Conservation (phyloP, 176 grass and related monocot species). For the Carex scoparia region DNA sequence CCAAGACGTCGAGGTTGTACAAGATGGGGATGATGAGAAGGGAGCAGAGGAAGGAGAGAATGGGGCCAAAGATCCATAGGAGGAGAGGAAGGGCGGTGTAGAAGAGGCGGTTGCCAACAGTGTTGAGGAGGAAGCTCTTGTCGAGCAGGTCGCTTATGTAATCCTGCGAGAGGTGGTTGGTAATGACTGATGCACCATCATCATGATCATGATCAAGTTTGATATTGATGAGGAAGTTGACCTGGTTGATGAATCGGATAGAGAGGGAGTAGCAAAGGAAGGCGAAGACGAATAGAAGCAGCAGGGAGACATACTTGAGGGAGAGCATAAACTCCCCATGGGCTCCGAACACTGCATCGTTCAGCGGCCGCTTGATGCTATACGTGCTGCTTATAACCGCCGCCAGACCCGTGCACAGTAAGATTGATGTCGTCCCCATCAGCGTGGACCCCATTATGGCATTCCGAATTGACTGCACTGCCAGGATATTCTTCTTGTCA, state of each 20-base stretch:
- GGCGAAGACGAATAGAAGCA: conserved; percentile 70
- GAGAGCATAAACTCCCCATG: conserved; percentile 95
- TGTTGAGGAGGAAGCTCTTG: conserved; percentile 52
- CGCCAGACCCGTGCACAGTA: conserved; percentile 87
- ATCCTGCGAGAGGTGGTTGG: conserved; percentile 4
- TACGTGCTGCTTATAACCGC: conserved; percentile 94
- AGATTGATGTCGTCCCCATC: conserved; percentile 84
- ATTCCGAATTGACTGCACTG: conserved; percentile 83
- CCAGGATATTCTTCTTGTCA: conserved; percentile 76
- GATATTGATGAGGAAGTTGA: conserved; percentile 87
- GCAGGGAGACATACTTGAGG: conserved; percentile 86
- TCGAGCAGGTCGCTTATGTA: conserved; percentile 55
- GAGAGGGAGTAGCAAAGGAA: conserved; percentile 89
- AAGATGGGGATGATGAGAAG: conserved; percentile 56
- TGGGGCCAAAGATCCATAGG: conserved; percentile 84
- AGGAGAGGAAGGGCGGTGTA: conserved; percentile 67
- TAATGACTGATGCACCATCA: background rate
- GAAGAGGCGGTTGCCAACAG: conserved; percentile 75
- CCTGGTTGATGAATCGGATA: conserved; percentile 83
- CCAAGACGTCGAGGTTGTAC: conserved; percentile 64
- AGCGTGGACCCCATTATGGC: conserved; percentile 91
- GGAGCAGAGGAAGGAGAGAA: conserved; percentile 63
- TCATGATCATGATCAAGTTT: background rate
- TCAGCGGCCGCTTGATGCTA: conserved; percentile 71
- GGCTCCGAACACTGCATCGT: conserved; percentile 69